These are phyloP conservation scores for Forsythia suspensa DNA, from an alignment of 257 asterid species.

Conservation along the genomic window DNA sequence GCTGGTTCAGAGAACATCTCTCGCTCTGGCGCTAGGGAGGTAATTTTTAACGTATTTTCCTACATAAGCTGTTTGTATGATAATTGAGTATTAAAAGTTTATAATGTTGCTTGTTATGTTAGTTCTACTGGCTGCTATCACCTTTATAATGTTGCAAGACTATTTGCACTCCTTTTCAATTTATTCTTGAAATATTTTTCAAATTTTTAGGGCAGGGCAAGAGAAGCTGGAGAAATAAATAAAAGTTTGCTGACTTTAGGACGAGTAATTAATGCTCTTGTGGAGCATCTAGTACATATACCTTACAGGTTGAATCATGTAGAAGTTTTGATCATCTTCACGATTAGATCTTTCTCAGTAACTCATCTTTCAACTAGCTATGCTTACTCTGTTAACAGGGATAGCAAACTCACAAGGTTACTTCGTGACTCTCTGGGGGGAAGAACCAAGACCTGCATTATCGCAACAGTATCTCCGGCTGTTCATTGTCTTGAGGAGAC, in stretches of 20 bases:
- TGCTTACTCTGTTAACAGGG: conserved; percentile 44
- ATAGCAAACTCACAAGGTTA: conserved; percentile 83
- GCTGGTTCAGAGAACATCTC: conserved; percentile 94
- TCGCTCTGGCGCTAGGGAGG: conserved; percentile 96
- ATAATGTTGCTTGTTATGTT: background rate
- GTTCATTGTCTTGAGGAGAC: conserved; percentile 95
- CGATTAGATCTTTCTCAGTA: background rate
- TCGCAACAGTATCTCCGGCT: conserved; percentile 92
- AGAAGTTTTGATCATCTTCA: background rate
- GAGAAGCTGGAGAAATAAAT: conserved; percentile 94
- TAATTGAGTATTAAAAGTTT: background rate
- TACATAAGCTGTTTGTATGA: background rate
- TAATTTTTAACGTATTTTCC: conserved; percentile 17
- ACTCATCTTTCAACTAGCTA: background rate
- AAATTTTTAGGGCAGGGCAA: conserved; percentile 68
- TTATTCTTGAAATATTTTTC: background rate
- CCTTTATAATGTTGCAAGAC: background rate
- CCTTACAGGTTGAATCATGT: conserved; percentile 64
- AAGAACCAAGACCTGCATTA: conserved; percentile 86
- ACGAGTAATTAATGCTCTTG: conserved; percentile 84
- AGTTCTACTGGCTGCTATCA: background rate
- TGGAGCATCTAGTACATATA: conserved; percentile 86
- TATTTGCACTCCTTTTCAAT: background rate
- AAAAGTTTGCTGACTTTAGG: conserved; percentile 91
- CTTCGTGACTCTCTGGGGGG: conserved; percentile 92